phyloP scores from a whole-genome alignment of 2,329 filamentous ascomycete genomes.

The Boeremia exigua region DNA sequence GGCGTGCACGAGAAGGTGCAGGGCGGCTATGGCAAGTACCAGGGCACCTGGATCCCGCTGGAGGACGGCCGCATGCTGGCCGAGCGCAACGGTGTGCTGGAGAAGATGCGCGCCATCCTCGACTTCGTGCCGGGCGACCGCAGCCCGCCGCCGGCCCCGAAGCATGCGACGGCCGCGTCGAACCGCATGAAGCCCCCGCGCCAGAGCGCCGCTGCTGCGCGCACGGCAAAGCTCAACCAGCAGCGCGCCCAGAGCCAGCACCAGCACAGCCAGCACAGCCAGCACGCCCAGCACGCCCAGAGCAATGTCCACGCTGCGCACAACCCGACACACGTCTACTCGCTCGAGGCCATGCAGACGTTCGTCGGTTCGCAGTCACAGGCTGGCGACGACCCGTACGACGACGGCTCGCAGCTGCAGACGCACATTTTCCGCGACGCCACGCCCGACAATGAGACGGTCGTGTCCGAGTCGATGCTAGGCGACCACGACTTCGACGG shows the following conservation, averaged over 20 bases:
- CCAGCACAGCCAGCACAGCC: background rate
- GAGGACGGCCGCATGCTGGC: constrained; percentile 81
- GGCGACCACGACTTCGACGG: constrained; percentile 82
- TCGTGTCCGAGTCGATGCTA: constrained; percentile 83
- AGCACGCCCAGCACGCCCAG: background rate
- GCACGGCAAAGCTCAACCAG: constrained; percentile 42
- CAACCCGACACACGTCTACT: constrained; percentile 20
- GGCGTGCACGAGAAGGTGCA: constrained; percentile 97
- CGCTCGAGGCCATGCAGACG: constrained; percentile 36
- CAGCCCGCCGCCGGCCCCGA: constrained; percentile 91
- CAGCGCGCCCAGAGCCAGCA: background rate
- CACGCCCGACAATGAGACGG: constrained; percentile 80
- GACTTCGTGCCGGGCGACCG: constrained; percentile 84
- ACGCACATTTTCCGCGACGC: constrained; percentile 73
- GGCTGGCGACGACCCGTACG: constrained; percentile 65
- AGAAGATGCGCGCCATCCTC: constrained; percentile 85
- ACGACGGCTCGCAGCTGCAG: constrained; percentile 55
- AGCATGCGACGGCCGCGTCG: constrained; percentile 73
- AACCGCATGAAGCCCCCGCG: constrained; percentile 83
- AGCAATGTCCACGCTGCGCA: constrained; percentile 21
- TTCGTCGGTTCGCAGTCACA: constrained; percentile 32
- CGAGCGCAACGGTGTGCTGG: constrained; percentile 83
- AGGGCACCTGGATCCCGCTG: constrained; percentile 97
- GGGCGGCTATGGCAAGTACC: constrained; percentile 97
- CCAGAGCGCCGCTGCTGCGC: constrained; percentile 65